These are phyloP conservation scores for Hypomontagnella submonticulosa DNA, from an alignment of 495 filamentous ascomycete genomes.

Conservation along the genomic window DNA sequence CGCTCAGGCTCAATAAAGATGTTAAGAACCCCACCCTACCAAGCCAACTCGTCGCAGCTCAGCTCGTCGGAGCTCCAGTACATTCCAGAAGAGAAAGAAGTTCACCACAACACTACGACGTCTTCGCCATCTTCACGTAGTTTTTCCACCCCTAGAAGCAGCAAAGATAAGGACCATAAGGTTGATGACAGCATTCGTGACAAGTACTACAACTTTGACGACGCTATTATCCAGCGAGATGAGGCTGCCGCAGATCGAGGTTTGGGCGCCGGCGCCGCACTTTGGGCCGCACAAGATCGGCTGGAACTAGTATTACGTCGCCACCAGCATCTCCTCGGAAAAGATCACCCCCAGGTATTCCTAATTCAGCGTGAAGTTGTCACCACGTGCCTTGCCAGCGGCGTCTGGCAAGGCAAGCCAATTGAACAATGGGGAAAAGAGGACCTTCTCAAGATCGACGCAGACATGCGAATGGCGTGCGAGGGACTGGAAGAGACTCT, in stretches of 20 bases:
- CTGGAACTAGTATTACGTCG: slow-evolving; percentile 15
- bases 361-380: slow-evolving; percentile 19
- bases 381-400: slow-evolving; percentile 4
- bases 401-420: slow-evolving; percentile 13
- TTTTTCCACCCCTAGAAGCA: too few species aligned
- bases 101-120: neutral
- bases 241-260: neutral
- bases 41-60: neutral
- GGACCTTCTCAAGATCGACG: slow-evolving; percentile 12
- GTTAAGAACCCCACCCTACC: neutral
- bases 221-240: slow-evolving; percentile 17
- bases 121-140: too few species aligned
- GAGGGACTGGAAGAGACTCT: slow-evolving; percentile 7
- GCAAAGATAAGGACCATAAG: too few species aligned
- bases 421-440: neutral
- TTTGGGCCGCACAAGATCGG: slow-evolving; percentile 4
- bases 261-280: neutral
- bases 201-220: slow-evolving; percentile 13
- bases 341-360: neutral
- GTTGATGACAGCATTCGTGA: neutral
- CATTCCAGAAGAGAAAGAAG: neutral
- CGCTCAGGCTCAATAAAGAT: neutral
- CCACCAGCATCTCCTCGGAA: slow-evolving; percentile 8
- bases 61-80: neutral
- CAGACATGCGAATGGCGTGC: slow-evolving; percentile 3